Conservation (phyloP, 2,329 filamentous ascomycete genomes). For the Teratosphaeriaceae sp. region DNA sequence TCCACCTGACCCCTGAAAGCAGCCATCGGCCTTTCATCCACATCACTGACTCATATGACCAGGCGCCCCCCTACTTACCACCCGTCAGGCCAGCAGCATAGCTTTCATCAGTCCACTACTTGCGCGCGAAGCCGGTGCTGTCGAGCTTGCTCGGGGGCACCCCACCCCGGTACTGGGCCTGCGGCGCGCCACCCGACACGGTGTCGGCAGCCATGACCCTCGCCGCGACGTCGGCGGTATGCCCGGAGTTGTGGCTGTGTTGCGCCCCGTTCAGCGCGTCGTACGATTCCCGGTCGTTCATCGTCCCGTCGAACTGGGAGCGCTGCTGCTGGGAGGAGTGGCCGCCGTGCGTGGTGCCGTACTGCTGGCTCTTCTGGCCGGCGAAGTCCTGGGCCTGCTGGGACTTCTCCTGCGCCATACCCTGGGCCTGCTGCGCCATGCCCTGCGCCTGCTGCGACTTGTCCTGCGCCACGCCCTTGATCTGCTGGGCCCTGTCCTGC, state of each 20-base stretch:
- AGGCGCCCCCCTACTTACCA: too few species aligned
- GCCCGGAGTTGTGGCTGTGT: not conserved
- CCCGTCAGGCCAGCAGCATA: too few species aligned
- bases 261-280: not conserved
- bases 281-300: not conserved
- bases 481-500: not conserved
- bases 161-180: not conserved
- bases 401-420: not conserved
- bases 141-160: not conserved
- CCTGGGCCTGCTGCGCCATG: not conserved
- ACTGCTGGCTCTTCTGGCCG: not conserved
- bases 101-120: too few species aligned
- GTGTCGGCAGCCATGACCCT: not conserved
- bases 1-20: too few species aligned
- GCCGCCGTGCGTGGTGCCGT: too few species aligned
- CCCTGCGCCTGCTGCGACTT: not conserved
- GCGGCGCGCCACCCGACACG: not conserved
- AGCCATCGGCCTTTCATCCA: too few species aligned
- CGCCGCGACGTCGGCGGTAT: not conserved
- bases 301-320: not conserved
- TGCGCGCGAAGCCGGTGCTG: not conserved
- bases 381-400: not conserved
- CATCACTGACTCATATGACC: too few species aligned
- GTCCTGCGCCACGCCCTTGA: not conserved
- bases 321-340: not conserved